Conservation (phyloP, 2,329 filamentous ascomycete species). For the Paraphaeosphaeria minitans region DNA sequence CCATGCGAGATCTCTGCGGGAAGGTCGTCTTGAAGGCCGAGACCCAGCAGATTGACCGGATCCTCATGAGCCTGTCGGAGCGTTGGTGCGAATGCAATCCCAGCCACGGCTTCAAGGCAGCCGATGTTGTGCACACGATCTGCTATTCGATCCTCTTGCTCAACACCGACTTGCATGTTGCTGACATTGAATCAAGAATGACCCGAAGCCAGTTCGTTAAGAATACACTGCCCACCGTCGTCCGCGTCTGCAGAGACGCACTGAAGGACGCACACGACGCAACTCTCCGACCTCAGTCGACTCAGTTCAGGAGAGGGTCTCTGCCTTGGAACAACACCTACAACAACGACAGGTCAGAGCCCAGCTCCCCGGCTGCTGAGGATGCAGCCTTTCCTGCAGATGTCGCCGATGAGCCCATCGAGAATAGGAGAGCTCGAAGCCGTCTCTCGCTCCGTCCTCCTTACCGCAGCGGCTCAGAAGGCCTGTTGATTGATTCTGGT, state of each 20-base stretch:
- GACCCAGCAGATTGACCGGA: conserved; percentile 94
- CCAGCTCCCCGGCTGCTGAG: conserved; percentile 39
- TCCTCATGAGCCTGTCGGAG: conserved; percentile 84
- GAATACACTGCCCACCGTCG: conserved; percentile 91
- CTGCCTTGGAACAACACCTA: conserved; percentile 35
- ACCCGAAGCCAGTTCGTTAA: conserved; percentile 92
- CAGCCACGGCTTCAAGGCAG: conserved; percentile 88
- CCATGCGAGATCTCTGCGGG: conserved; percentile 79
- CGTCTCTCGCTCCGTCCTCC: conserved; percentile 52
- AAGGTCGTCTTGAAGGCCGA: conserved; percentile 85
- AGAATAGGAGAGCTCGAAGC: conserved; percentile 45
- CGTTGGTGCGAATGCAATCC: conserved; percentile 95
- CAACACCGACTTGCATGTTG: conserved; percentile 94
- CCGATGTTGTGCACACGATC: conserved; percentile 93
- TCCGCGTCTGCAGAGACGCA: conserved; percentile 73
- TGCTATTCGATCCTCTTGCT: conserved; percentile 94
- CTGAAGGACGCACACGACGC: conserved; percentile 51
- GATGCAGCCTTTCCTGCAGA: conserved; percentile 35
- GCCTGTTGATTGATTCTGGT: conserved; percentile 42
- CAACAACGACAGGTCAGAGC: conserved; percentile 38
- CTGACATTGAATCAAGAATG: conserved; percentile 97
- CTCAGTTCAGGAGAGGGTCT: conserved; percentile 40
- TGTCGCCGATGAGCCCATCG: conserved; percentile 39
- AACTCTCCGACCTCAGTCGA: conserved; percentile 42
- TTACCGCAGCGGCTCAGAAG: conserved; percentile 43